These are phyloP conservation scores for Hemileccinum impolitum DNA, from an alignment of 768 basidiomycete species.

Conservation along the genomic window DNA sequence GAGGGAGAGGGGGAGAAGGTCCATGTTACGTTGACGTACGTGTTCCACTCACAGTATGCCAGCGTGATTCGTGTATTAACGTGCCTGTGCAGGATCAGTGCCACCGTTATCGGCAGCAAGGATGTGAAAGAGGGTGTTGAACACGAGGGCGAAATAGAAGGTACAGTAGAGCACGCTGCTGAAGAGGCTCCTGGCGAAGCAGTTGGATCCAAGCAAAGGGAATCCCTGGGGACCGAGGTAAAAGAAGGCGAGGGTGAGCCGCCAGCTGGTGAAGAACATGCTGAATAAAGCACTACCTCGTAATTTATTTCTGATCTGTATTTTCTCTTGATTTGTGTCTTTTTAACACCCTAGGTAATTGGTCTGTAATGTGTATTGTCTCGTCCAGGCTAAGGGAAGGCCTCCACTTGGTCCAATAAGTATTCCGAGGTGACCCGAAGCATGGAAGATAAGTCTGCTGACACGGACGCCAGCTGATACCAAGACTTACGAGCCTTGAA, in stretches of 20 bases:
- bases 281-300: conserved; percentile 14
- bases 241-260: conserved; percentile 24
- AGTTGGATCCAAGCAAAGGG: conserved; percentile 23
- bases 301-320: conserved; percentile 11
- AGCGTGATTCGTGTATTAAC: background rate
- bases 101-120: conserved; percentile 72
- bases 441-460: no score
- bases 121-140: conserved; percentile 40
- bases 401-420: no score
- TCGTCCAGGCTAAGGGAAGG: background rate
- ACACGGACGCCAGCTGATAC: no score
- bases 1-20: conserved; percentile 56
- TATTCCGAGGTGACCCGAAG: no score
- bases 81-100: conserved; percentile 57
- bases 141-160: conserved; percentile 32
- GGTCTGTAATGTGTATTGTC: background rate
- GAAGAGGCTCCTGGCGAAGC: conserved; percentile 28
- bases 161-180: conserved; percentile 18
- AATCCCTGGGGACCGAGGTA: conserved; percentile 17
- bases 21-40: conserved; percentile 71
- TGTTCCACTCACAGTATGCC: conserved; percentile 15
- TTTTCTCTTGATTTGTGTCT: conserved; percentile 5
- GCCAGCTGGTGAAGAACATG: conserved; percentile 15
- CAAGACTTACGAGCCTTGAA: no score
- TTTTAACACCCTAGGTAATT: background rate